A percentile compares a stretch with the other conserved stretches of the same genome.
Evolutionary conservation across 306 rosid species (phyloP).

Genomic region (Inga leiocalycina): DNA sequence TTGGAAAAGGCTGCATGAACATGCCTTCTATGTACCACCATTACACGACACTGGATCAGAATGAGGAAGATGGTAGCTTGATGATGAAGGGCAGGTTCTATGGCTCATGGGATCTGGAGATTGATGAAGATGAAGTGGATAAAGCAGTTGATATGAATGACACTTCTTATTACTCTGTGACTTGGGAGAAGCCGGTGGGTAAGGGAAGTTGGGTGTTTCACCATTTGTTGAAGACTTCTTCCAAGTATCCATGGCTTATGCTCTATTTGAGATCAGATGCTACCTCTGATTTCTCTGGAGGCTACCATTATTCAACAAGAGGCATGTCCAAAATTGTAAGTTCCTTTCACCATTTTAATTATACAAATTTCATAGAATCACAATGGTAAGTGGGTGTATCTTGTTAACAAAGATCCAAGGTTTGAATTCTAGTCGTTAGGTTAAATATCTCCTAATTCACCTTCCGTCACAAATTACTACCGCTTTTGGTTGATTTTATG

Average conservation of each 20-base stretch:
- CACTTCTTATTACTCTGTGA: conserved; percentile 55
- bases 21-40: conserved; percentile 55
- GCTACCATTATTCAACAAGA: conserved; percentile 58
- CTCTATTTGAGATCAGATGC: conserved; percentile 71
- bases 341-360: background rate
- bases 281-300: conserved; percentile 53
- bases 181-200: conserved; percentile 53
- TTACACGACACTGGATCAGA: conserved; percentile 36
- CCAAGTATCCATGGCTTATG: conserved; percentile 69
- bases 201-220: conserved; percentile 61
- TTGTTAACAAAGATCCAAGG: background rate
- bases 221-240: conserved; percentile 57
- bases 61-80: background rate
- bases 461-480: no score
- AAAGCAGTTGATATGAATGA: conserved; percentile 29
- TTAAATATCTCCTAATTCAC: no score
- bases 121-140: conserved; percentile 26
- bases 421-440: no score
- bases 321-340: conserved; percentile 67
- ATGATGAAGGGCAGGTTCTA: conserved; percentile 49
- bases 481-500: no score
- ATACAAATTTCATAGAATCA: background rate
- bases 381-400: no score
- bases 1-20: conserved; percentile 66
- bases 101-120: conserved; percentile 57